These are phyloP conservation scores for Xylariales sp. DNA, from an alignment of 2,329 filamentous ascomycete species.

Conservation along the genomic window DNA sequence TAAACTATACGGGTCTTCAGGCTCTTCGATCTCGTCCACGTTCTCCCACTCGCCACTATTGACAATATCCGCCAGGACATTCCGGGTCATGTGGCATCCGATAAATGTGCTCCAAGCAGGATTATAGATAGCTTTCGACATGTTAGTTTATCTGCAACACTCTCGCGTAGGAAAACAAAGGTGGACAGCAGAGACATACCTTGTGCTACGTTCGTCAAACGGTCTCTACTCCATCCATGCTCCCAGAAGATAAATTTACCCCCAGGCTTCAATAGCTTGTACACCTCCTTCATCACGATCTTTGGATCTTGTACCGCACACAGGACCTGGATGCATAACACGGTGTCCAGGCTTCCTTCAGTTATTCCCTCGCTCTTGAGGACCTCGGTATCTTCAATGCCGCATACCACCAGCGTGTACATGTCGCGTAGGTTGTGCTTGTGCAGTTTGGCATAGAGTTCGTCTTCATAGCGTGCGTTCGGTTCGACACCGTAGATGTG, in stretches of 20 bases:
- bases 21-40: slow-evolving; percentile 18
- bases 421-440: slow-evolving; percentile 25
- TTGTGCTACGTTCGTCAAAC: slow-evolving; percentile 23
- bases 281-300: slow-evolving; percentile 26
- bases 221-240: slow-evolving; percentile 25
- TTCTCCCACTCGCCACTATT: slow-evolving; percentile 27
- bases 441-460: slow-evolving; percentile 23
- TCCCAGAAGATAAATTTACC: slow-evolving; percentile 43
- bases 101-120: slow-evolving; percentile 25
- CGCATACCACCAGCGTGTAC: slow-evolving; percentile 31
- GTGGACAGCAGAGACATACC: slow-evolving; percentile 14
- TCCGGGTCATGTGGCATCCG: slow-evolving; percentile 23
- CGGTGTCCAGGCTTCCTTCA: slow-evolving; percentile 30
- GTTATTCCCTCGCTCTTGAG: slow-evolving; percentile 30
- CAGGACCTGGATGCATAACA: slow-evolving; percentile 38
- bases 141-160: slow-evolving; percentile 7
- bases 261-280: slow-evolving; percentile 37
- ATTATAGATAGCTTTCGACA: slow-evolving; percentile 20
- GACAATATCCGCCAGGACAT: slow-evolving; percentile 21
- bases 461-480: slow-evolving; percentile 27
- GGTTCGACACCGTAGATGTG: slow-evolving; percentile 36
- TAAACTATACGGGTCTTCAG: slow-evolving; percentile 19
- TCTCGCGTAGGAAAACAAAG: not conserved
- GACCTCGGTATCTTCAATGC: slow-evolving; percentile 33
- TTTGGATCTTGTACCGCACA: slow-evolving; percentile 30